Base-by-base conservation (phyloP, 2,329 filamentous ascomycete species). In the Graphium sp. region DNA sequence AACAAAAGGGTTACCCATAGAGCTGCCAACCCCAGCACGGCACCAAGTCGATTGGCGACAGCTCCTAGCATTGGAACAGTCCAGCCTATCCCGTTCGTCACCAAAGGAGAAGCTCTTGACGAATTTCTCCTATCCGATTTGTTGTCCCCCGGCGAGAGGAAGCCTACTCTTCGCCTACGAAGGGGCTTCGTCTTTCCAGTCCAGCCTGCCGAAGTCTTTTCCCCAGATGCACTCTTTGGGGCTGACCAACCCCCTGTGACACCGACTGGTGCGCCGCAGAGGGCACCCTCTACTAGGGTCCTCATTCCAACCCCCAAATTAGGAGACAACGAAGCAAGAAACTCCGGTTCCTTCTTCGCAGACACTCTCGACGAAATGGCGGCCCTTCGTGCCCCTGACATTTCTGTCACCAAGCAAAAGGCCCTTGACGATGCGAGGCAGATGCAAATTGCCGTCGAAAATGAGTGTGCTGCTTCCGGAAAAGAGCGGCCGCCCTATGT, bases 351-450 rank as follows among this genome's bases (percentile, higher is more conserved):
- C 28, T 9, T 13, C 14, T 16, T 16, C 16, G 11, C 24, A 7
- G 14, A 26, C 24, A 9, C 12, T 12, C 24, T 19, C 22, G 16
- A 6, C 18, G 26, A 15, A 18, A 58, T 58, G 55, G 44, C 52
- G 30, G 52, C 55, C 20, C 51, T 61, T 13, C 47, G 52, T 37
- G 53, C 50, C 34, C 48, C 53, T 28, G 53, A 57, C 29, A 41
- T 52, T 30, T 55, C 58, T 28, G 52, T 47, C 39, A 65, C 60
- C 34, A 69, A 66, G 43, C 56, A 61, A 37, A 69, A 70, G 43
- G 71, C 73, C 29, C 52, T 74, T 18, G 66, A 79, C 44, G 75
- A 81, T 61, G 76, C 76, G 18, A 63, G 64, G 39, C 70, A 75
- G 39, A 78, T 79, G 72, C 70, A 78, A 47, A 56, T 60, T 26